Conservation (phyloP, 2,329 filamentous ascomycete genomes). For the Tolypocladium nubicola region DNA sequence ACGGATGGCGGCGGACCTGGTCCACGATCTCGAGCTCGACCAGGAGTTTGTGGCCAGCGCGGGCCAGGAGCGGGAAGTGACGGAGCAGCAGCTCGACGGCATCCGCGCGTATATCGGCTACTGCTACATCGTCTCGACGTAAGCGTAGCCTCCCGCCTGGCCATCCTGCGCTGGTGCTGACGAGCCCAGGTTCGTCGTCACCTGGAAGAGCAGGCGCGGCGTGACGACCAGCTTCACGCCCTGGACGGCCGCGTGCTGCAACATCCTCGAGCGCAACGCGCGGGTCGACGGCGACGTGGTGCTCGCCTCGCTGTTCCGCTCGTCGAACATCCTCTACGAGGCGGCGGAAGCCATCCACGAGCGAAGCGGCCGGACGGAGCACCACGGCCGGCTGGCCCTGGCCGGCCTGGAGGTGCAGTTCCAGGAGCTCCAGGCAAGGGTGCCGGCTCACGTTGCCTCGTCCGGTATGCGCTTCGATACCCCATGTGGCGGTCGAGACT, state of each 20-base stretch:
- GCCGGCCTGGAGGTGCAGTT: slow-evolving; percentile 37
- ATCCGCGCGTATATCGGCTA: slow-evolving; percentile 36
- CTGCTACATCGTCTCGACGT: slow-evolving; percentile 33
- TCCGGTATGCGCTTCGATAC: slow-evolving; percentile 5
- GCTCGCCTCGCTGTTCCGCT: slow-evolving; percentile 31
- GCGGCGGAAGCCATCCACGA: slow-evolving; percentile 20
- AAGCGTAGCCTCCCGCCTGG: slow-evolving; percentile 7
- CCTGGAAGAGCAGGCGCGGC: slow-evolving; percentile 24
- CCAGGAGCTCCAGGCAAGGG: slow-evolving; percentile 25
- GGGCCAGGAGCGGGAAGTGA: background rate
- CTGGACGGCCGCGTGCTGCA: slow-evolving; percentile 35
- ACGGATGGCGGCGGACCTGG: slow-evolving; percentile 39
- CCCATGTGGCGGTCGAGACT: slow-evolving; percentile 7
- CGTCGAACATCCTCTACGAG: slow-evolving; percentile 29
- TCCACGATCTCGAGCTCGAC: slow-evolving; percentile 38
- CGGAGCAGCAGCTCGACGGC: slow-evolving; percentile 23
- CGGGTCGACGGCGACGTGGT: slow-evolving; percentile 27
- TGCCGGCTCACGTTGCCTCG: slow-evolving; percentile 22
- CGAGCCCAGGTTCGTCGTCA: slow-evolving; percentile 22
- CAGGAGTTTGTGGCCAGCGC: slow-evolving; percentile 16
- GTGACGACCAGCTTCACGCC: slow-evolving; percentile 23
- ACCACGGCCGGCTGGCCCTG: slow-evolving; percentile 33
- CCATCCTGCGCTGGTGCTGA: slow-evolving; percentile 2
- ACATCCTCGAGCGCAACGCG: slow-evolving; percentile 27
- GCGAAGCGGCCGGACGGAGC: slow-evolving; percentile 17